Conservation (phyloP, 2,329 filamentous ascomycete genomes). For the Diaporthe destruens region DNA sequence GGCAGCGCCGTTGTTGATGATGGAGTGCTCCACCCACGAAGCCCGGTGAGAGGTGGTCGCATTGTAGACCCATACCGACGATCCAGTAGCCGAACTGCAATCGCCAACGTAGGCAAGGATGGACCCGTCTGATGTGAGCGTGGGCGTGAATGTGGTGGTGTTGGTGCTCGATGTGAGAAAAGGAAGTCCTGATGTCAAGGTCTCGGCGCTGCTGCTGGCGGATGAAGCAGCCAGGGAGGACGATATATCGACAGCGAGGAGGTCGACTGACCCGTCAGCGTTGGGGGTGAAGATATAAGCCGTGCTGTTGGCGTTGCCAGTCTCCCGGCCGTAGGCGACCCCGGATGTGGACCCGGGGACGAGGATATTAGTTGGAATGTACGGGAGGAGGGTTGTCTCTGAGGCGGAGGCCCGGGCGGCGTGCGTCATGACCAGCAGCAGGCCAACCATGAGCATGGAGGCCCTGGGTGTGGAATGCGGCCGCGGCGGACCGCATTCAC, state of each 20-base stretch:
- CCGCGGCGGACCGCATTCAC: conserved; percentile 7
- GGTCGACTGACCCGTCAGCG: conserved; percentile 57
- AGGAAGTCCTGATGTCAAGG: conserved; percentile 69
- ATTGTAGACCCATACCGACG: conserved; percentile 77
- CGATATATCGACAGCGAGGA: conserved; percentile 77
- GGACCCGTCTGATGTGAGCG: conserved; percentile 75
- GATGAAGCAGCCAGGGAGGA: conserved; percentile 63
- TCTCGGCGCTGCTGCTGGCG: conserved; percentile 54
- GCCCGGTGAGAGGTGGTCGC: conserved; percentile 55
- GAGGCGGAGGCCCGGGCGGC: conserved; percentile 41
- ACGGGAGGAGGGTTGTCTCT: conserved; percentile 71
- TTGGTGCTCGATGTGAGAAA: conserved; percentile 67
- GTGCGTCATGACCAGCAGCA: conserved; percentile 37
- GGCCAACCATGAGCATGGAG: conserved; percentile 26
- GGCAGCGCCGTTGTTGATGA: conserved; percentile 44
- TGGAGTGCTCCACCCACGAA: conserved; percentile 57
- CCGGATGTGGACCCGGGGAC: conserved; percentile 59
- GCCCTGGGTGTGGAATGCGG: conserved; percentile 14
- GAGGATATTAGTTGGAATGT: conserved; percentile 81
- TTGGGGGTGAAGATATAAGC: conserved; percentile 79
- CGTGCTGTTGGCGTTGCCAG: conserved; percentile 55
- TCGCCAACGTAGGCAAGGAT: conserved; percentile 81
- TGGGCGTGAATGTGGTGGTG: conserved; percentile 73
- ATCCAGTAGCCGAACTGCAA: conserved; percentile 68
- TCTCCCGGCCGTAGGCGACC: conserved; percentile 50